A percentile compares a stretch with the other conserved stretches of the same genome.
These are phyloP conservation scores for Sclerotinia trifoliorum DNA, from an alignment of 2,329 filamentous ascomycete genomes.

Conservation along the genomic window DNA sequence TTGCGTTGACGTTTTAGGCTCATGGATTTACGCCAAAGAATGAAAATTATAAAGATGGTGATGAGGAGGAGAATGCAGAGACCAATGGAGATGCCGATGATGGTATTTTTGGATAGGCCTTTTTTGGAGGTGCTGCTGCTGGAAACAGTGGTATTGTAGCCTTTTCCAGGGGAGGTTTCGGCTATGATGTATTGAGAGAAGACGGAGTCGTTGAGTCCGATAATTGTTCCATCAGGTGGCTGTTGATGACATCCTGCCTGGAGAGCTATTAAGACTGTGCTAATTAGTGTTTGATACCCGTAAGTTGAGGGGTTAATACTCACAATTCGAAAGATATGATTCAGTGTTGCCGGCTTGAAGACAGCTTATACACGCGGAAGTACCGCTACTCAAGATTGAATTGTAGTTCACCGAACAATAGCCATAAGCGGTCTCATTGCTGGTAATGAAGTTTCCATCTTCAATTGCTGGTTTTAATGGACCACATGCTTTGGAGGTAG, in stretches of 20 bases:
- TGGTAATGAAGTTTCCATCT: conserved; percentile 30
- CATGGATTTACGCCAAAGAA: neutral
- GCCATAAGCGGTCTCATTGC: conserved; percentile 30
- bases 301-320: neutral
- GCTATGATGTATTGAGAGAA: conserved; percentile 33
- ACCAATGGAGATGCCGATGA: conserved; percentile 36
- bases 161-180: conserved; percentile 29
- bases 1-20: neutral
- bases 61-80: conserved; percentile 25
- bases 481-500: conserved; percentile 31
- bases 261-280: conserved; percentile 8
- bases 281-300: neutral
- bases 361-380: conserved; percentile 26
- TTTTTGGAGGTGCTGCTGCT: conserved; percentile 23
- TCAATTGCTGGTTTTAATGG: conserved; percentile 33
- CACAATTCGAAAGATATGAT: conserved; percentile 32
- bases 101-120: conserved; percentile 27
- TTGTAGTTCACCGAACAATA: conserved; percentile 35
- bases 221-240: conserved; percentile 26
- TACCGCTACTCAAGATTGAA: conserved; percentile 24
- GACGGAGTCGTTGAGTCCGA: conserved; percentile 34
- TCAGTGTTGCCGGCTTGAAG: conserved; percentile 21
- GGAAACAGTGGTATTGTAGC: conserved; percentile 18
- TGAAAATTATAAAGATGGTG: conserved; percentile 9
- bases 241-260: conserved; percentile 36